Conservation (phyloP, 2,329 filamentous ascomycete genomes). For the Aspergillus pseudonomiae region DNA sequence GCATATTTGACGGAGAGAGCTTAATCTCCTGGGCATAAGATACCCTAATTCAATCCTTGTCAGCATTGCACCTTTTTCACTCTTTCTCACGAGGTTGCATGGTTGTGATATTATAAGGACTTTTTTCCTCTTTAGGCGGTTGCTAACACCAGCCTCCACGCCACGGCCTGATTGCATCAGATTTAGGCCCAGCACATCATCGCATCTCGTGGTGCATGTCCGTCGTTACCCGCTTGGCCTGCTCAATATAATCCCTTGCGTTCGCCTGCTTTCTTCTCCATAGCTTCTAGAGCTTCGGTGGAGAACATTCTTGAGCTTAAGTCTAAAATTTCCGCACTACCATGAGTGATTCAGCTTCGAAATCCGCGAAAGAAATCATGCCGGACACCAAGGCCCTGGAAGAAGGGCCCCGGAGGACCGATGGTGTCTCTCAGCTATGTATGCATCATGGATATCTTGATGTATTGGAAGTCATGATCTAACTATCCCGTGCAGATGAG, state of each 20-base stretch:
- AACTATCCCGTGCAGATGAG: constrained; percentile 31
- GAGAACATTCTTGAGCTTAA: neutral
- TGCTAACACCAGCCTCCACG: constrained; percentile 4
- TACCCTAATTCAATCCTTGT: neutral
- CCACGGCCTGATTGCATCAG: constrained; percentile 30
- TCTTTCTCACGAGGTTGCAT: constrained; percentile 6
- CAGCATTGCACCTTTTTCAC: constrained; percentile 9
- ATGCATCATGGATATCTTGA: constrained; percentile 15
- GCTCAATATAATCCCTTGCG: neutral
- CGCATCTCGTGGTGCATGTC: constrained; percentile 16
- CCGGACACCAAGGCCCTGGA: constrained; percentile 28
- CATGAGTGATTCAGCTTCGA: constrained; percentile 21
- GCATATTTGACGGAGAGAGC: neutral
- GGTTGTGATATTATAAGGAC: neutral
- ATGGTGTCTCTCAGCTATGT: constrained; percentile 39
- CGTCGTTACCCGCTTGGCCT: constrained; percentile 14
- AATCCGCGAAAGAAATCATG: constrained; percentile 20
- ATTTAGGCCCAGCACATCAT: constrained; percentile 36
- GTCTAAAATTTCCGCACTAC: constrained; percentile 1
- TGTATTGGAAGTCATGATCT: constrained; percentile 8
- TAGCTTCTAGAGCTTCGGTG: constrained; percentile 11
- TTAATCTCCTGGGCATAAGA: neutral
- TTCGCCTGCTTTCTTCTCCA: neutral
- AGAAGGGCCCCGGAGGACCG: constrained; percentile 29
- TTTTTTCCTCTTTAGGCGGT: neutral